A percentile compares a stretch with the other conserved stretches of the same genome.
phyloP scores from a whole-genome alignment of 2,329 filamentous ascomycete species.

The Aspergillus sp. region DNA sequence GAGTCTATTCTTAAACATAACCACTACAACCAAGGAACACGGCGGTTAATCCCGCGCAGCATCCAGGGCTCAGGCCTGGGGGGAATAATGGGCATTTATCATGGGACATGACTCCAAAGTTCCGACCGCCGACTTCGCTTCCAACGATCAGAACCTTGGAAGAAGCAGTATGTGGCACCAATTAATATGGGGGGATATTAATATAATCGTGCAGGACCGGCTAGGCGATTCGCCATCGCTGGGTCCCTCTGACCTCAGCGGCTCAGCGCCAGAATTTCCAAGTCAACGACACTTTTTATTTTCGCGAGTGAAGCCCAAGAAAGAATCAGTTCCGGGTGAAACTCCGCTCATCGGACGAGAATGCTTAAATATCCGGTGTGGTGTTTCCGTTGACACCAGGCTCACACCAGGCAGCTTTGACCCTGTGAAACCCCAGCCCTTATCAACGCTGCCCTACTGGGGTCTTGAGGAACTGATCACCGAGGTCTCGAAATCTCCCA shows the following conservation, averaged over 20 bases:
- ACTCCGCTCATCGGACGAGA: neutral
- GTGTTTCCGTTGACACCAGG: neutral
- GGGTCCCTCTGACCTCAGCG: neutral
- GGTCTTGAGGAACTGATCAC: neutral
- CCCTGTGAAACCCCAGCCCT: neutral
- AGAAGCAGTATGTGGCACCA: neutral
- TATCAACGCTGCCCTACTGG: neutral
- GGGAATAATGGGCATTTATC: neutral
- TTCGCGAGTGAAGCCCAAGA: neutral
- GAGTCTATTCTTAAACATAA: too few species aligned
- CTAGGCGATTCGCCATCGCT: neutral
- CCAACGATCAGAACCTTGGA: neutral
- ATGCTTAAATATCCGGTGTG: neutral
- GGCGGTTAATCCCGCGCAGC: conserved; percentile 15
- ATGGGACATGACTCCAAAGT: neutral
- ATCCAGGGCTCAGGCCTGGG: conserved; percentile 5
- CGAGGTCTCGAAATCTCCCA: too few species aligned
- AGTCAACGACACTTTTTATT: neutral
- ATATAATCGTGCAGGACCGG: neutral
- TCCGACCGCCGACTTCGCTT: neutral
- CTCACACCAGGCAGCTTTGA: neutral
- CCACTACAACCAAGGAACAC: conserved; percentile 8
- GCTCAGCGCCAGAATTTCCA: neutral
- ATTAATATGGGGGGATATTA: neutral
- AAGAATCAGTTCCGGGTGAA: neutral